A percentile compares a stretch with the other conserved stretches of the same genome.
These are phyloP conservation scores for Asclepias syriaca DNA, from an alignment of 257 asterid species.

Conservation along the genomic window DNA sequence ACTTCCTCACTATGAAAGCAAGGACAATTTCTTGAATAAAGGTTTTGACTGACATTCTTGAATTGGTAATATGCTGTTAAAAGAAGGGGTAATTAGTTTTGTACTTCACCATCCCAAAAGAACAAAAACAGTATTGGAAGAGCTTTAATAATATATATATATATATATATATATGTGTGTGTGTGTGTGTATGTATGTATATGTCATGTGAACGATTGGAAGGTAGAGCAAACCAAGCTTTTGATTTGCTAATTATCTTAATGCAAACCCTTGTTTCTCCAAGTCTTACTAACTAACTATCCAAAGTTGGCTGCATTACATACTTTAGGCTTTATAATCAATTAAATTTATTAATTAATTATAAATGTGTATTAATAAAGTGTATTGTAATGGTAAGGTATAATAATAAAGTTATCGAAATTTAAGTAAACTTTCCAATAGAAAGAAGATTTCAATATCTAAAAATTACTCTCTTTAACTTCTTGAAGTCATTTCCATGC, in stretches of 20 bases:
- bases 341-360: too few relatives aligned
- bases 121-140: neutral
- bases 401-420: too few relatives aligned
- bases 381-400: too few relatives aligned
- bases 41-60: neutral
- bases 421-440: too few relatives aligned
- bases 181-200: too few relatives aligned
- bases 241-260: neutral
- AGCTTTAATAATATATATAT: too few relatives aligned
- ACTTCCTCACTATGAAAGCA: neutral
- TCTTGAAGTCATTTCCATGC: too few relatives aligned
- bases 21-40: neutral
- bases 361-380: too few relatives aligned
- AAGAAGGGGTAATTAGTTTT: neutral
- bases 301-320: conserved; percentile 1
- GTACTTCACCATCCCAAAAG: neutral
- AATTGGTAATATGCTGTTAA: neutral
- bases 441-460: too few relatives aligned
- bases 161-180: too few relatives aligned
- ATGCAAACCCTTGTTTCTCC: neutral
- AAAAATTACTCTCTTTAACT: too few relatives aligned
- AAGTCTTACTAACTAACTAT: neutral
- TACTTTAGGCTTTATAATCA: too few relatives aligned
- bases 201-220: neutral
- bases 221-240: neutral